These are phyloP conservation scores for Parasarocladium wereldwijsianum DNA, from an alignment of 2,329 filamentous ascomycete genomes.

Conservation along the genomic window DNA sequence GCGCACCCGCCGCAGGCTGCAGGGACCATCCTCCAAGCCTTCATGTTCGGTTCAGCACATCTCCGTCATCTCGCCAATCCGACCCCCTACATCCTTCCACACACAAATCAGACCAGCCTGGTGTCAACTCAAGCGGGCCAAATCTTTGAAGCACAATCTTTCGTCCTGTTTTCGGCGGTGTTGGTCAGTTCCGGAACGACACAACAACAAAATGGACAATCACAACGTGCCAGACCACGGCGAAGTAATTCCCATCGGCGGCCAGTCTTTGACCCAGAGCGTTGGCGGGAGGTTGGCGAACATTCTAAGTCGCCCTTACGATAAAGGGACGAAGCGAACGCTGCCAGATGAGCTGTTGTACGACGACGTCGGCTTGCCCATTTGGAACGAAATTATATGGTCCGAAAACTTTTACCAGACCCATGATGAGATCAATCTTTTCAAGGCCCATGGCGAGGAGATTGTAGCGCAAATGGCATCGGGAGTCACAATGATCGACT, in stretches of 20 bases:
- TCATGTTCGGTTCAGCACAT: too few relatives aligned
- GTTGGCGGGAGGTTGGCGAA: constrained; percentile 14
- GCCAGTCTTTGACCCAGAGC: constrained; percentile 16
- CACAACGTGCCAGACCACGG: constrained; percentile 14
- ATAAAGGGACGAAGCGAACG: constrained; percentile 12
- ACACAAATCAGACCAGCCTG: too few relatives aligned
- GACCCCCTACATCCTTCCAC: too few relatives aligned
- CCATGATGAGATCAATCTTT: constrained; percentile 22
- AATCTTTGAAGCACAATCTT: too few relatives aligned
- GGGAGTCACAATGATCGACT: constrained; percentile 21
- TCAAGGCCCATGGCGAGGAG: constrained; percentile 19
- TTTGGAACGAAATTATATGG: constrained; percentile 27
- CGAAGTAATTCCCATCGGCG: constrained; percentile 22
- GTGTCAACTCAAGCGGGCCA: too few relatives aligned
- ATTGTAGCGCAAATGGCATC: constrained; percentile 16
- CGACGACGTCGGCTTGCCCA: constrained; percentile 20
- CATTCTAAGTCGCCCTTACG: constrained; percentile 12
- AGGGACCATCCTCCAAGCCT: too few relatives aligned
- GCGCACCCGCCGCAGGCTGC: too few relatives aligned
- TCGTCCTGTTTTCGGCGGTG: too few relatives aligned
- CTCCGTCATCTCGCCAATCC: too few relatives aligned
- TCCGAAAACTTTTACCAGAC: constrained; percentile 25
- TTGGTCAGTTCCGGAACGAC: too few relatives aligned
- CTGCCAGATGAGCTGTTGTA: constrained; percentile 26
- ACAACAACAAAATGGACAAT: too few relatives aligned